Evolutionary conservation across 2,329 filamentous ascomycete genomes (phyloP), one percentile per base, ranked within the genome.

Genomic region (Alternaria hordeiaustralica): DNA sequence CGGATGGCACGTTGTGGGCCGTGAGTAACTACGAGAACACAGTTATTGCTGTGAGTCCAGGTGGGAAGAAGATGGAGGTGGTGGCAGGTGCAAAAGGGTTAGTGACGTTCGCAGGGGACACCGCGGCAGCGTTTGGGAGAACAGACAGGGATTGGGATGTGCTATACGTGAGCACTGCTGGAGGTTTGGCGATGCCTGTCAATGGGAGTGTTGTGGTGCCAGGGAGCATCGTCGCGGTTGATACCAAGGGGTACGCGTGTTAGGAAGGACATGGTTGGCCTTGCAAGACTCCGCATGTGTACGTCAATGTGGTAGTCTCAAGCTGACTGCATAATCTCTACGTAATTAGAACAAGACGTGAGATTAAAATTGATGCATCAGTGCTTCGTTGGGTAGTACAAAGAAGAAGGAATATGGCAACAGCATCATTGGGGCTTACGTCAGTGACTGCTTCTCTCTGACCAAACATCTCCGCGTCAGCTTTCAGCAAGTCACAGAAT

Each of bases 11-110:
- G 8, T 4, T 58, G 28, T 66, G 58, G 53, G 64, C 46, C 20
- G 55, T 58, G 26, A 56, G 58, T 2, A 67, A 67, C 41, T 33
- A 57, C 25, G 53, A 45, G n/a, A 67, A 64, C n/a, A 61, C 58
- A 2, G 20, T 36, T 2, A 36, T 51, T 15, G 26, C 28, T 33
- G 9, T 51, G 5, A 36, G 49, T n/a, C 18, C 8, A 36, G 49
- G 49, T 11, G 13, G 28, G 13, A n/a, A 23, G 28, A 51, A 36
- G 8, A 36, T 36, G 21, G 18, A 36, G 12, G 21, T 51, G 1
- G 28, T 51, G 5, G 49, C 49, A 6, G 49, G 47, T 13, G 47
- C 18, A 13, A 30, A 50, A 9, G 47, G 26, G 6, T 28, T 8
- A 18, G 26, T 21, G 47, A 50, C 47, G 12, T 20, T 30, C n/a